Conservation (phyloP, 2,329 filamentous ascomycete species). For the Pseudogymnoascus sp. region DNA sequence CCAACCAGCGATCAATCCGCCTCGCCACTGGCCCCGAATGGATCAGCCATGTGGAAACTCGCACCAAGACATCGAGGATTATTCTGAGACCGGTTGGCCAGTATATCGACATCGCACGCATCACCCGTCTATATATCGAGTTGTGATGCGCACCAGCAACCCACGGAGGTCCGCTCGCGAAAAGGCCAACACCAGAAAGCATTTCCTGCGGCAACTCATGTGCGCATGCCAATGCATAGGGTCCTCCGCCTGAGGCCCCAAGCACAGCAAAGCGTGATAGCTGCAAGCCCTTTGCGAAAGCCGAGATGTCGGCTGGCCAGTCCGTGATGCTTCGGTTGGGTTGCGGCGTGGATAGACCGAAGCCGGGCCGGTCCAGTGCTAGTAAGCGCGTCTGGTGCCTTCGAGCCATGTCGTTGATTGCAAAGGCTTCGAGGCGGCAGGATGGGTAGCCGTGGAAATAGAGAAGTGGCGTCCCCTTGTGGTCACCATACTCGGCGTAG, state of each 20-base stretch:
- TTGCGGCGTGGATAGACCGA: slow-evolving; percentile 33
- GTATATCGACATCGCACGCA: not conserved
- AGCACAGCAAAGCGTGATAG: slow-evolving; percentile 35
- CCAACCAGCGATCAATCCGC: not conserved
- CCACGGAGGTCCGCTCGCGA: not conserved
- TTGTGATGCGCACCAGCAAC: not conserved
- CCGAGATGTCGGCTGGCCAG: slow-evolving; percentile 35
- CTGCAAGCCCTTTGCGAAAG: slow-evolving; percentile 33
- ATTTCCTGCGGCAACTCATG: slow-evolving; percentile 26
- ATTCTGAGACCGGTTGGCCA: not conserved
- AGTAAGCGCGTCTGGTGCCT: slow-evolving; percentile 28
- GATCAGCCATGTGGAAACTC: not conserved
- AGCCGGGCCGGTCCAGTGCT: slow-evolving; percentile 35
- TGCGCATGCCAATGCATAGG: slow-evolving; percentile 40
- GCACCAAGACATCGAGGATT: not conserved
- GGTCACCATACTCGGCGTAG: slow-evolving; percentile 32
- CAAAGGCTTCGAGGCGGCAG: slow-evolving; percentile 32
- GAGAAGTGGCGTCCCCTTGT: slow-evolving; percentile 20
- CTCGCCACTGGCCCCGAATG: not conserved
- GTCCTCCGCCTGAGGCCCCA: slow-evolving; percentile 38
- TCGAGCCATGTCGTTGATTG: slow-evolving; percentile 22
- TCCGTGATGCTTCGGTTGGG: slow-evolving; percentile 23
- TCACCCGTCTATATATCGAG: not conserved
- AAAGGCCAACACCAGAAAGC: not conserved
- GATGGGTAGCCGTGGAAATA: slow-evolving; percentile 37